Base-by-base conservation (phyloP, 495 filamentous ascomycete genomes). In the Talaromyces wortmannii region DNA sequence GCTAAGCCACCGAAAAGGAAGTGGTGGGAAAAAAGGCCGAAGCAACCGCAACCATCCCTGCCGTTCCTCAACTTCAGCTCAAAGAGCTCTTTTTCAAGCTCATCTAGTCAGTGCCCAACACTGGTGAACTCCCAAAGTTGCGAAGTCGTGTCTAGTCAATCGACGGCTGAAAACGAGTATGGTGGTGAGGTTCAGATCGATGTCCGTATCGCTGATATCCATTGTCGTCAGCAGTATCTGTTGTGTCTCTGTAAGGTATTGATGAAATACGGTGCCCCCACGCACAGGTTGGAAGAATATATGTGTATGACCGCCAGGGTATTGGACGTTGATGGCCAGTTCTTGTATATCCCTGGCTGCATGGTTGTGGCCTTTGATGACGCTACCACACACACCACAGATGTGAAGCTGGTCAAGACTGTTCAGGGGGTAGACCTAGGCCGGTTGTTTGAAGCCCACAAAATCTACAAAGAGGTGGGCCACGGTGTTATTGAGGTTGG, bases 351-450 rank as follows among this genome's bases (percentile, higher is more conserved):
- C 18, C 92, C 92, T 2, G 90, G 90, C 16, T 95, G 89, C 62
- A 97, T 97, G 92, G 89, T 97, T 57, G 86, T 96, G 56, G 91
- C 90, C 5, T 97, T 97, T 63, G 92, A 95, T 62, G 92, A 97
- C 70, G 78, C 81, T 23, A 80, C 84, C 23, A 95, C 90, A 7
- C 92, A 96, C 63, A 96, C 92, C 7, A 91, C 91, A 6, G 92
- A 96, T 66, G 88, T 97, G 51, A 92, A 94, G 67, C 83, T 97
- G 45, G 86, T 97, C 11, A 82, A 88, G 31, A 77, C 82, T 7
- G 69, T 67, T 3, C 88, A 91, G 65, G 91, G 89, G 0, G 80
- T 97, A 45, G 88, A 97, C 67, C 75, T 97, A 8, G 89, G 90
- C 7, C 89, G 86, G 55, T 76, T 97, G 30, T 80, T 87, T 10